These are phyloP conservation scores for Picocystis sp. DNA, from an alignment of 163 green algal species.

Conservation along the genomic window DNA sequence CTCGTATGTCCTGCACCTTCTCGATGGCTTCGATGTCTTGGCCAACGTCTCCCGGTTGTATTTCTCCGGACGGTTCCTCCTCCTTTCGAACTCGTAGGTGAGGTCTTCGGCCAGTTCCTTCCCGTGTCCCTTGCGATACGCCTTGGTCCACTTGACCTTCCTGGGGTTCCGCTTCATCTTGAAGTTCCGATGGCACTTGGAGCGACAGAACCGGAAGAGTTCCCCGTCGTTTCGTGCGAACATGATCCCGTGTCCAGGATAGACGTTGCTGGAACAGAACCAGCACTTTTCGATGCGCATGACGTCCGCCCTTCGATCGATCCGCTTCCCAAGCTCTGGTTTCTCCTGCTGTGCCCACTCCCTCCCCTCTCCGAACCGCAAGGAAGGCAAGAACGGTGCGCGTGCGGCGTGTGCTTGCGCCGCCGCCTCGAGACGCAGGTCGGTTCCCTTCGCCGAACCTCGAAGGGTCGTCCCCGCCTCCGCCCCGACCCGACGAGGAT, in stretches of 20 bases:
- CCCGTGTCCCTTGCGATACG: constrained; percentile 62
- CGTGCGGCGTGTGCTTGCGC: too few species aligned
- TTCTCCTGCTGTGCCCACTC: too few species aligned
- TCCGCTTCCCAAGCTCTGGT: too few species aligned
- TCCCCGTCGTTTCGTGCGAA: constrained; percentile 94
- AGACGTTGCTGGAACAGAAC: constrained; percentile 94
- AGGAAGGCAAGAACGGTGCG: too few species aligned
- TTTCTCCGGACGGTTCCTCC: constrained; percentile 82
- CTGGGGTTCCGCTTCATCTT: constrained; percentile 98
- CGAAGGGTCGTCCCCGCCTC: too few species aligned
- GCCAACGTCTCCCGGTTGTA: constrained; percentile 85
- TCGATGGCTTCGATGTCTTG: constrained; percentile 72
- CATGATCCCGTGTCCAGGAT: constrained; percentile 88
- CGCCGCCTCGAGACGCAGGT: too few species aligned
- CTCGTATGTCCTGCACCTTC: constrained; percentile 29
- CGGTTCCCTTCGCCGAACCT: too few species aligned
- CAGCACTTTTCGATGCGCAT: constrained; percentile 98
- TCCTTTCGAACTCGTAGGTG: constrained; percentile 92
- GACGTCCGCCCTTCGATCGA: neutral
- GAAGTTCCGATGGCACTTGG: constrained; percentile 99
- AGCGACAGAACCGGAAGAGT: constrained; percentile 89
- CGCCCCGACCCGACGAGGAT: too few species aligned
- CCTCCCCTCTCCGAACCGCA: too few species aligned
- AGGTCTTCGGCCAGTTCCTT: constrained; percentile 49
- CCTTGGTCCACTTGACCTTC: constrained; percentile 96